Evolutionary conservation across 306 rosid genomes (phyloP), one percentile per base, ranked within the genome.

Genomic region (Ceratonia siliqua): DNA sequence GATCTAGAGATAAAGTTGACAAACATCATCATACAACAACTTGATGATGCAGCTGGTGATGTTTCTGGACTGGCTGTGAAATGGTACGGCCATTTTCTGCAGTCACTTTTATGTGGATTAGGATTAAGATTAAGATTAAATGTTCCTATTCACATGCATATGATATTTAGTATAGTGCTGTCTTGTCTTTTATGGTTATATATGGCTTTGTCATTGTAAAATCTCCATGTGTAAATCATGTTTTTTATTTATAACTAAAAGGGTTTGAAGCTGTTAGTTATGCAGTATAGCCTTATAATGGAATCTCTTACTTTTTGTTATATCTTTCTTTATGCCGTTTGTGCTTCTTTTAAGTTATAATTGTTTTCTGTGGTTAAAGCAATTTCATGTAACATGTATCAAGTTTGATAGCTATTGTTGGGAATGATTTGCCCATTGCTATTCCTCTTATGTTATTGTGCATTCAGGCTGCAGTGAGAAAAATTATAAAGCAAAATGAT

Each of bases 21-120:
- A 13, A 75, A 57, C 76, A 85, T 89, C 69, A 83, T 89, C 75
- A 83, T 89, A 52, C 95, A 85, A 77, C 92, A 89, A 74, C 95
- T 89, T 50, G 94, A 89, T 65, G 94, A 89, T 77, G 94, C 83
- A 57, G 91, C 94, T 2, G 94, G 94, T 3, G 94, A 89, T 74
- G 90, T 89, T 27, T 89, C 94, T 49, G 94, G 90, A 46, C 73
- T 89, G 64, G 94, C 94, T 13, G 94, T 89, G 50, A 89, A 89
- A 79, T 89, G 94, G 94, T 89, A 81, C 25, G 53, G 11, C n/a
- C 2, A 53, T 42, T 18, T 6, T 35, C 11, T 30, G 14, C 35
- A 14, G 30, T 32, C 33, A 38, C 14, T 21, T 55, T 64, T 42
- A 11, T 15, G 0, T 49, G 33, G 30, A 17, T 24, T 12, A 20